Percentiles rank a stretch among this genome's conserved stretches.
Evolutionary conservation across 2,329 filamentous ascomycete species (phyloP).

Genomic region (Fusarium xyrophilum): DNA sequence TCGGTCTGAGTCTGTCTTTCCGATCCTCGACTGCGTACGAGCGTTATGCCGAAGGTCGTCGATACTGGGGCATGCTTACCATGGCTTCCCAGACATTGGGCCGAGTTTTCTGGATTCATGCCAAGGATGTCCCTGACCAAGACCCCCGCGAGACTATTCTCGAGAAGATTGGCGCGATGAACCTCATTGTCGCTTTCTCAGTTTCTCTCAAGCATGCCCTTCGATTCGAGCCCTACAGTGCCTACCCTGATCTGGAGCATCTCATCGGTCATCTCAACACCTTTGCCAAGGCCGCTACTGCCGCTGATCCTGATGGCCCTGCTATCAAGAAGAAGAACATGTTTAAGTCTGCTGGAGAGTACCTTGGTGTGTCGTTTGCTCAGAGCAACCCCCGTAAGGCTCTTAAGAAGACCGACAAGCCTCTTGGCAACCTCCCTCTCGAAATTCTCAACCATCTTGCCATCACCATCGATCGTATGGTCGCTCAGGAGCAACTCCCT

Average conservation of each 20-base stretch:
- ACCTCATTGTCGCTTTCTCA: constrained; percentile 80
- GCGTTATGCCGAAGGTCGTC: constrained; percentile 70
- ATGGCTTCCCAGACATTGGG: constrained; percentile 71
- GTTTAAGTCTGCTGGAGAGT: constrained; percentile 73
- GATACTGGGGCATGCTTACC: constrained; percentile 67
- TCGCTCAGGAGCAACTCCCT: constrained; percentile 61
- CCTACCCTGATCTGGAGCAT: constrained; percentile 75
- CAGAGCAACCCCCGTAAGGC: constrained; percentile 79
- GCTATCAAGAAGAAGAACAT: constrained; percentile 54
- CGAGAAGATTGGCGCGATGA: constrained; percentile 75
- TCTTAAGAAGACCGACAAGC: constrained; percentile 74
- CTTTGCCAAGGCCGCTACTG: constrained; percentile 66
- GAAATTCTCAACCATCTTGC: constrained; percentile 79
- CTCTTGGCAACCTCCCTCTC: constrained; percentile 82
- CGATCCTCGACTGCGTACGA: constrained; percentile 80
- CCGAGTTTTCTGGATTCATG: constrained; percentile 84
- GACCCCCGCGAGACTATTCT: constrained; percentile 71
- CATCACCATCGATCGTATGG: constrained; percentile 68
- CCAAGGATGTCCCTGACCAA: constrained; percentile 59
- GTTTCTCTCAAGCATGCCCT: constrained; percentile 81
- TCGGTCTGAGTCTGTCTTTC: constrained; percentile 79
- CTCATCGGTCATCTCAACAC: constrained; percentile 77
- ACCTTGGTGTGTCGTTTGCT: constrained; percentile 78
- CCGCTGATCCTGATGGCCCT: constrained; percentile 46
- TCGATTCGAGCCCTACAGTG: constrained; percentile 81